Evolutionary conservation across 352 stramenopile genomes (phyloP).

Genomic region (Globisporangium parvum): DNA sequence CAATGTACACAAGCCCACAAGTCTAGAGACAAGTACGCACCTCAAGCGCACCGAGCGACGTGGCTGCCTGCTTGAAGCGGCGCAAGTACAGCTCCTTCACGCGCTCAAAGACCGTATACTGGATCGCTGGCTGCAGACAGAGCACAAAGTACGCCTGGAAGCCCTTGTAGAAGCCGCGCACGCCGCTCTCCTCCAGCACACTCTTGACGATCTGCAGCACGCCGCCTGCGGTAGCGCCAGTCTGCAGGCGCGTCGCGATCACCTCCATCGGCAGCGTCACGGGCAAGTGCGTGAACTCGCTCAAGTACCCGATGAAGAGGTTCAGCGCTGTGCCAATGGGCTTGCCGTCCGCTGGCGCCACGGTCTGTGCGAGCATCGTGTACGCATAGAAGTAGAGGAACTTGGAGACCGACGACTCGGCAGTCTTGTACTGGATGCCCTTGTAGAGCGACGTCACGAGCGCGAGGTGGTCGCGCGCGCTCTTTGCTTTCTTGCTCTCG

Average conservation of each 20-base stretch:
- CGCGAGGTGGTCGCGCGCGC: conserved; percentile 26
- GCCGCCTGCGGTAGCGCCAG: conserved; percentile 34
- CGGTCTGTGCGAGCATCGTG: conserved; percentile 68
- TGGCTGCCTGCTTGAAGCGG: conserved; percentile 47
- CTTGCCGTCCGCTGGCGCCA: conserved; percentile 48
- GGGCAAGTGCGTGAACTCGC: conserved; percentile 70
- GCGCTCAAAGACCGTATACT: conserved; percentile 96
- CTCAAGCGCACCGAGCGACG: conserved; percentile 61
- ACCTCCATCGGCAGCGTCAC: conserved; percentile 87
- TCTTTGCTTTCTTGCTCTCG: conserved; percentile 16
- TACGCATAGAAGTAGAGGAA: conserved; percentile 90
- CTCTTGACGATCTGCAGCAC: conserved; percentile 56
- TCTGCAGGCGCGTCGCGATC: conserved; percentile 84
- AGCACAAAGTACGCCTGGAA: conserved; percentile 92
- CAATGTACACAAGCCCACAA: conserved; percentile 9
- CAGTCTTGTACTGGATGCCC: conserved; percentile 81
- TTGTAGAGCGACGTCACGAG: conserved; percentile 68
- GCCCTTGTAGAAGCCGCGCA: conserved; percentile 80
- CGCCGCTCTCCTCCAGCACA: conserved; percentile 64
- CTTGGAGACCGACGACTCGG: conserved; percentile 81
- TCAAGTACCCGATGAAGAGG: conserved; percentile 77
- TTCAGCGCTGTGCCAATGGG: conserved; percentile 63
- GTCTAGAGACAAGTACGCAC: conserved; percentile 22
- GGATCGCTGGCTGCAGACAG: conserved; percentile 95
- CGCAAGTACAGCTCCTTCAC: conserved; percentile 66